Percentiles rank a stretch among this genome's conserved stretches.
Evolutionary conservation across 1,284 basidiomycete genomes (phyloP).

Genomic region (Cryptococcus depauperatus): DNA sequence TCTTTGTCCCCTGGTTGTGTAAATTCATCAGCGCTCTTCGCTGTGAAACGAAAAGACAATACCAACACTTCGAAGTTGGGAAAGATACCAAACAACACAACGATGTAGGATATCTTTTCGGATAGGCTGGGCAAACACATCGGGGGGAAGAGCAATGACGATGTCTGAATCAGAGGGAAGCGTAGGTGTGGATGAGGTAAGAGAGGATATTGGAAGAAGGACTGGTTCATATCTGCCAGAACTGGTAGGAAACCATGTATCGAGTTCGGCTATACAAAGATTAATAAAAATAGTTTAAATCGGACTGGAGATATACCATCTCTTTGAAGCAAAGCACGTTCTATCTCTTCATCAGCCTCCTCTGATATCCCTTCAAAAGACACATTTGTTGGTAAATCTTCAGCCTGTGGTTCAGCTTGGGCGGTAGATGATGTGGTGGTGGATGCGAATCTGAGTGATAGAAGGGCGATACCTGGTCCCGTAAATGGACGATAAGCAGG

Average conservation of each 20-base stretch:
- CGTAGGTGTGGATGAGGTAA: constrained; percentile 33
- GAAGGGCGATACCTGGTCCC: background rate
- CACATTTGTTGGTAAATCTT: background rate
- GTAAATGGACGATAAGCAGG: background rate
- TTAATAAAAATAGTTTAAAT: background rate
- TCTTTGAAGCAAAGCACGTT: constrained; percentile 4
- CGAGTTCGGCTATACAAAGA: constrained; percentile 1
- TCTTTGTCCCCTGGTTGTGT: constrained; percentile 31
- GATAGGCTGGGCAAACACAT: constrained; percentile 73
- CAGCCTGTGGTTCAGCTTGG: background rate
- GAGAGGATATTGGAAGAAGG: constrained; percentile 37
- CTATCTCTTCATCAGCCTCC: constrained; percentile 12
- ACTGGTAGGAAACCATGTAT: constrained; percentile 2
- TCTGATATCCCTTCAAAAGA: constrained; percentile 23
- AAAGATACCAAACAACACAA: constrained; percentile 82
- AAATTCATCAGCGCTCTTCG: too few relatives aligned
- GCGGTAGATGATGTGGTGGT: background rate
- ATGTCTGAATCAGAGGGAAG: constrained; percentile 23
- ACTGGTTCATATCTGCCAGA: constrained; percentile 18
- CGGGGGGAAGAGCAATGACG: constrained; percentile 34
- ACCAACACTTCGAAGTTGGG: constrained; percentile 67
- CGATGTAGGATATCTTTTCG: constrained; percentile 88
- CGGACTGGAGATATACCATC: background rate
- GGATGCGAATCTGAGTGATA: background rate
- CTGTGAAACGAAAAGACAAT: background rate